phyloP scores from a whole-genome alignment of 1,139 yeast genomes.

The Zygosaccharomyces sapae region DNA sequence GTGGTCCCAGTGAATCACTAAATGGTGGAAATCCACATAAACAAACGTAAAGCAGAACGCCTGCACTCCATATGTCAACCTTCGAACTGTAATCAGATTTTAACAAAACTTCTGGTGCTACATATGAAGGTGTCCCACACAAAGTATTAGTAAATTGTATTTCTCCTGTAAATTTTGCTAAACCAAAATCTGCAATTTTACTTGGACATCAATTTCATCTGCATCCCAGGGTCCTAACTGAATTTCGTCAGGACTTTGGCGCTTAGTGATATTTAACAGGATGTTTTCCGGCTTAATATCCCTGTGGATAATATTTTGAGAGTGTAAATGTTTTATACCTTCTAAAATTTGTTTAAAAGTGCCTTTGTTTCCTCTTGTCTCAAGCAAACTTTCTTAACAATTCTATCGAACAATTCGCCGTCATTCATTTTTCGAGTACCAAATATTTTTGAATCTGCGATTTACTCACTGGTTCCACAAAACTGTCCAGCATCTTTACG shows the following conservation, averaged over 20 bases:
- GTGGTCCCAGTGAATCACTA: conserved; percentile 77
- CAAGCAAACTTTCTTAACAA: conserved; percentile 57
- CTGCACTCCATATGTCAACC: conserved; percentile 78
- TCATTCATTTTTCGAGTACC: conserved; percentile 67
- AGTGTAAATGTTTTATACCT: conserved; percentile 61
- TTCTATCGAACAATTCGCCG: conserved; percentile 71
- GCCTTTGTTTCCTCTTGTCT: conserved; percentile 60
- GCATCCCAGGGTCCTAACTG: conserved; percentile 72
- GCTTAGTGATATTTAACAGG: conserved; percentile 53
- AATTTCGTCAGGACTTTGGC: conserved; percentile 38
- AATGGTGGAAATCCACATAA: conserved; percentile 84
- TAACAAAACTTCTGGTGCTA: conserved; percentile 69
- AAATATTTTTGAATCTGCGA: conserved; percentile 56
- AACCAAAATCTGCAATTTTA: conserved; percentile 80
- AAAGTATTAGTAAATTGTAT: conserved; percentile 68
- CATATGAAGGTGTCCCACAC: conserved; percentile 83
- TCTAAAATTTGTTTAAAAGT: conserved; percentile 54
- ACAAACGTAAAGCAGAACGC: conserved; percentile 70
- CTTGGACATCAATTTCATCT: conserved; percentile 56
- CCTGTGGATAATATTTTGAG: conserved; percentile 63
- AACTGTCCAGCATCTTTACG: conserved; percentile 61
- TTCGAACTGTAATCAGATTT: conserved; percentile 62
- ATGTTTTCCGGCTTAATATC: conserved; percentile 80
- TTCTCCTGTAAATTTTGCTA: conserved; percentile 78
- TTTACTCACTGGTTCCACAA: conserved; percentile 61